Evolutionary conservation across 257 asterid species (phyloP), one percentile per base, ranked within the genome.

Genomic region (Oldenlandia corymbosa): DNA sequence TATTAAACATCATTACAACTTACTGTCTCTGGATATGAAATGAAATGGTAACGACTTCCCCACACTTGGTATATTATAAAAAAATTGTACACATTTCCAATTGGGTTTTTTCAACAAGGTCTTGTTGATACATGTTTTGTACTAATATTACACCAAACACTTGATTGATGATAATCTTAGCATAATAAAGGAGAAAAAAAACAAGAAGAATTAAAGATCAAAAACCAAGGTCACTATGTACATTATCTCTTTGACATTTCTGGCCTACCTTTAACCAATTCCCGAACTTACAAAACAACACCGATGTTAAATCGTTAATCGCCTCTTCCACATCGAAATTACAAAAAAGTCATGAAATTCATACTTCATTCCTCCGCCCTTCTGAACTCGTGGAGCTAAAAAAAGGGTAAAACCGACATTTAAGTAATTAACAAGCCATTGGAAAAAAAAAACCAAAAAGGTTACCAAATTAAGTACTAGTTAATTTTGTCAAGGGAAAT

Each of bases 21-120:
- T n/a, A n/a, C n/a, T n/a, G n/a, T n/a, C n/a, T n/a, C n/a, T 34
- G 20, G 45, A 60, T 67, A 58, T 60, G 37, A 74, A 50, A 70
- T 61, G 46, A 59, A 10, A 63, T 7, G 52, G 23, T 50, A 79
- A 68, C 71, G 72, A 78, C 32, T 67, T 67, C 34, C 55, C 46
- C 48, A n/a, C n/a, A n/a, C n/a, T n/a, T n/a, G n/a, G n/a, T n/a
- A n/a, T n/a, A n/a, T n/a, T n/a, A n/a, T n/a, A n/a, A n/a, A n/a
- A n/a, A n/a, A n/a, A n/a, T n/a, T n/a, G n/a, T n/a, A n/a, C n/a
- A n/a, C n/a, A n/a, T n/a, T n/a, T n/a, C n/a, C n/a, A n/a, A n/a
- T n/a, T n/a, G n/a, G n/a, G n/a, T n/a, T n/a, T n/a, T n/a, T n/a
- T n/a, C n/a, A n/a, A n/a, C n/a, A n/a, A n/a, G n/a, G n/a, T n/a